Conservation (phyloP, 2,329 filamentous ascomycete genomes). For the Alternaria sp. region DNA sequence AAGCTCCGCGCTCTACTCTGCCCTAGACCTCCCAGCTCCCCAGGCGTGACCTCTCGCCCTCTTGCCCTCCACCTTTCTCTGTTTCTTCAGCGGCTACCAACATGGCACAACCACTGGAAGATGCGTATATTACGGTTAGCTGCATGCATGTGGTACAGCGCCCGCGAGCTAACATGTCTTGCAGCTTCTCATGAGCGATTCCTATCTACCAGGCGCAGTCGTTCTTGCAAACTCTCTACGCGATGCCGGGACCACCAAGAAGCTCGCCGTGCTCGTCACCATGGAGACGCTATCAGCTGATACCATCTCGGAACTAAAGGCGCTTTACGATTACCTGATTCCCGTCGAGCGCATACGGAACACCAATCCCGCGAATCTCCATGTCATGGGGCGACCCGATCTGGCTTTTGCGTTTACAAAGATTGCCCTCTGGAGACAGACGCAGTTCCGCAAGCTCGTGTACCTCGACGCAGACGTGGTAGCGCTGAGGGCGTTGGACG, state of each 20-base stretch:
- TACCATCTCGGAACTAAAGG: conserved; percentile 80
- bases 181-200: conserved; percentile 90
- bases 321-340: conserved; percentile 87
- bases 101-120: conserved; percentile 57
- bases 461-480: conserved; percentile 96
- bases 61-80: conserved; percentile 9
- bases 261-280: conserved; percentile 84
- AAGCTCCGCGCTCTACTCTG: conserved; percentile 15
- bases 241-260: conserved; percentile 86
- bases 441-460: conserved; percentile 88
- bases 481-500: conserved; percentile 88
- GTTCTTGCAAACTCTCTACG: conserved; percentile 93
- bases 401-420: conserved; percentile 95
- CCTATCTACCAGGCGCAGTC: conserved; percentile 90
- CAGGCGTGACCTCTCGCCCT: conserved; percentile 3
- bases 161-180: conserved; percentile 37
- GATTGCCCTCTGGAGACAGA: conserved; percentile 91
- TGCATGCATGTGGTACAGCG: conserved; percentile 20
- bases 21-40: not conserved
- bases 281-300: conserved; percentile 78
- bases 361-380: conserved; percentile 78
- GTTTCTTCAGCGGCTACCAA: conserved; percentile 13
- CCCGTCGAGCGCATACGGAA: conserved; percentile 83
- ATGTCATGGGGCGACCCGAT: conserved; percentile 90
- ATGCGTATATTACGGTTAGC: conserved; percentile 72